These are phyloP conservation scores for Cladophialophora bantiana DNA, from an alignment of 2,329 filamentous ascomycete genomes.

Conservation along the genomic window DNA sequence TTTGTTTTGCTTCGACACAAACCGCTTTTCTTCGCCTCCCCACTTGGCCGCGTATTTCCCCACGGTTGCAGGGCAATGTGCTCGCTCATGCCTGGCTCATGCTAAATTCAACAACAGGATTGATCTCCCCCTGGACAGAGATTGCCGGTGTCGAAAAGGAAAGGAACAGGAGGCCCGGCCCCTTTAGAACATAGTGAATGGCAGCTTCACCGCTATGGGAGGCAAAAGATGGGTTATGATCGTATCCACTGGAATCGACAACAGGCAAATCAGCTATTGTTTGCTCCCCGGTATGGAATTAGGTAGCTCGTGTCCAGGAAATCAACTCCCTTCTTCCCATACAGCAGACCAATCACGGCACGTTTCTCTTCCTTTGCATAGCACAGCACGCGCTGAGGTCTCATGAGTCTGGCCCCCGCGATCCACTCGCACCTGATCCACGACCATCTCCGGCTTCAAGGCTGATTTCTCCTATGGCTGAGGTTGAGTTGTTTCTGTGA, in stretches of 20 bases:
- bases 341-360: constrained; percentile 6
- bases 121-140: constrained; percentile 11
- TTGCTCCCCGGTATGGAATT: not conserved
- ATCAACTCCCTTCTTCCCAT: constrained; percentile 3
- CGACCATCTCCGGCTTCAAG: constrained; percentile 7
- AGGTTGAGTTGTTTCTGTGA: constrained; percentile 3
- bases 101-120: constrained; percentile 1
- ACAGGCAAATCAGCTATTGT: constrained; percentile 8
- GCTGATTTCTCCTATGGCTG: constrained; percentile 1
- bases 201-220: not conserved
- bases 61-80: not conserved
- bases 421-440: constrained; percentile 11
- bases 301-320: constrained; percentile 9
- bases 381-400: not conserved
- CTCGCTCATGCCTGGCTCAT: not conserved
- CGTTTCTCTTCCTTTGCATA: not conserved
- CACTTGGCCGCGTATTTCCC: not conserved
- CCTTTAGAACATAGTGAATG: not conserved
- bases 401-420: constrained; percentile 15
- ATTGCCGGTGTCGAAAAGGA: constrained; percentile 9
- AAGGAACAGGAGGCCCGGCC: not conserved
- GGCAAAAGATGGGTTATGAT: not conserved
- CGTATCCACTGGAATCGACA: not conserved
- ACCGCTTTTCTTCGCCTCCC: constrained; percentile 8
- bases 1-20: constrained; percentile 18